Percentiles rank a stretch among this genome's conserved stretches.
Conservation (phyloP, 139 green algal genomes). For the Tetraselmis chui region DNA sequence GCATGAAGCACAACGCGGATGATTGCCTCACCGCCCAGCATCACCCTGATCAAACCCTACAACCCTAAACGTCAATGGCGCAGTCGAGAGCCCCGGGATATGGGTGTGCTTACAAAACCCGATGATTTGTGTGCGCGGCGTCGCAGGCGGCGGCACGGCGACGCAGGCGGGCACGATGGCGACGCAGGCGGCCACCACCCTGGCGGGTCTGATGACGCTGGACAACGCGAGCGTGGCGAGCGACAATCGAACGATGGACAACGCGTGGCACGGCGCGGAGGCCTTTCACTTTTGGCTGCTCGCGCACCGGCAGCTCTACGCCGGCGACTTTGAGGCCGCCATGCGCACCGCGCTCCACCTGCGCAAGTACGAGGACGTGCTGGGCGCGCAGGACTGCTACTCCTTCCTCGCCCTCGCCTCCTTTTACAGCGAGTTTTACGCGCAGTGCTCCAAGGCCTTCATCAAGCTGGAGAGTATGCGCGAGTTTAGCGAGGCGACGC, state of each 20-base stretch:
- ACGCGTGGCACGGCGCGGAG: conserved; percentile 66
- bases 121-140: too few relatives aligned
- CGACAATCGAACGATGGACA: conserved; percentile 29
- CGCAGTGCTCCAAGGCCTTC: conserved; percentile 62
- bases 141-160: background rate
- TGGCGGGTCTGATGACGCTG: conserved; percentile 67
- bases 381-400: conserved; percentile 53
- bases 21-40: too few relatives aligned
- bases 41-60: too few relatives aligned
- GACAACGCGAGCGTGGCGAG: conserved; percentile 36
- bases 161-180: conserved; percentile 24
- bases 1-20: too few relatives aligned
- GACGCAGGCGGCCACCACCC: conserved; percentile 35
- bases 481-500: conserved; percentile 19
- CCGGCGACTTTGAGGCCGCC: conserved; percentile 42
- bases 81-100: too few relatives aligned
- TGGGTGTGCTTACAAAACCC: too few relatives aligned
- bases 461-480: conserved; percentile 63
- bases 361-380: conserved; percentile 61
- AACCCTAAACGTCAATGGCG: too few relatives aligned
- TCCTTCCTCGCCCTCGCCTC: conserved; percentile 60
- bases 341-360: conserved; percentile 63
- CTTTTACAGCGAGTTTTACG: conserved; percentile 69
- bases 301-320: conserved; percentile 59
- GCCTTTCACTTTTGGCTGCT: conserved; percentile 80